Base-by-base conservation (phyloP, 306 rosid species). In the Sindora glabra region DNA sequence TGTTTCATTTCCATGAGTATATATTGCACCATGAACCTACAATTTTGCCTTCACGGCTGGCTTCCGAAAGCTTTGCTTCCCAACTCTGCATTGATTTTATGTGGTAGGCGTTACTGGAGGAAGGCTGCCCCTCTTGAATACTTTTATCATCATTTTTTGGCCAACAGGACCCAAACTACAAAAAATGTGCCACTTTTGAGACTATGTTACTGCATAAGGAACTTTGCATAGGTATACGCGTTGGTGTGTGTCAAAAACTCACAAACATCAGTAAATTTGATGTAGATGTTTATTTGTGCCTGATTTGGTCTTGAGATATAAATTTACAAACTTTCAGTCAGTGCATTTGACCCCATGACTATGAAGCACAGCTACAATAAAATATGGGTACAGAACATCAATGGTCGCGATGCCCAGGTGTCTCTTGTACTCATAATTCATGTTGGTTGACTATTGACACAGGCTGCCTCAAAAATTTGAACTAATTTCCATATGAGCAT, bases 41-140 rank as follows among this genome's bases (percentile, higher is more conserved):
- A 46, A 74, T 59, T 74, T 79, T 77, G 27, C 86, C 89, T 12
- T 63, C 78, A 66, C 36, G 65, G 42, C 53, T 74, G 51, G 94
- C 94, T 77, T 77, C 86, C 53, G 51, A 80, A 65, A 85, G 17
- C 72, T 76, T 85, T 67, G 69, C 65, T 26, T 85, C 86, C 94
- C 94, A 85, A 60, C 40, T 54, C 71, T 85, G 89, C 60, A 62
- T 57, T 34, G 83, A 60, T 58, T 66, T 68, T 62, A 85, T 59
- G 44, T 66, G 83, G 64, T 69, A 71, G 68, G 79, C 84, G 47
- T 82, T 82, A 19, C 38, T 78, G 11, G 78, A 64, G 18, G 76
- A 52, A 52, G 9, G 11, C 29, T 32, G 55, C 25, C 12, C 42
- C 13, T 16, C 22, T 11, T 16, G 32, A 2, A 8, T 7, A 27